A percentile compares a stretch with the other conserved stretches of the same genome.
Conservation (phyloP, 257 asterid species). For the Orobanche coerulescens region DNA sequence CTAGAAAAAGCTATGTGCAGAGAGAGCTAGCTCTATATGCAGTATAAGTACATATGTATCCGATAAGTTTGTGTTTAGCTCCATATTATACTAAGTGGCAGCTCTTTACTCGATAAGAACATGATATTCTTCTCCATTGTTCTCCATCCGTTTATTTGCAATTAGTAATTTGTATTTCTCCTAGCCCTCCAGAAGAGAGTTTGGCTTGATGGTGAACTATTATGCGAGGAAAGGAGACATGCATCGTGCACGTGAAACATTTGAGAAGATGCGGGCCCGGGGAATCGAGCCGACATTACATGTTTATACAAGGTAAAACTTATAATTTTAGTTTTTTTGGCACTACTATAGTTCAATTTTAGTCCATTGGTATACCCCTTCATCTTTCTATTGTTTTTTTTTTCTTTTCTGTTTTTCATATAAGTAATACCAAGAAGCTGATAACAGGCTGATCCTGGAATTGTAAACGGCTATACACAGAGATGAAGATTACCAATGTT, state of each 20-base stretch:
- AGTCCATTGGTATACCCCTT: neutral
- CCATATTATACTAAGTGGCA: neutral
- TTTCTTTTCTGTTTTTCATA: too few relatives aligned
- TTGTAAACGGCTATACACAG: constrained; percentile 10
- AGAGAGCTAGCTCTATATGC: too few relatives aligned
- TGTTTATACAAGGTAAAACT: constrained; percentile 78
- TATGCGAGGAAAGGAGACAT: constrained; percentile 93
- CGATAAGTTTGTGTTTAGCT: neutral
- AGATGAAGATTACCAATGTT: constrained; percentile 15
- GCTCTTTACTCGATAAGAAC: neutral
- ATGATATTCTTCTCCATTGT: neutral
- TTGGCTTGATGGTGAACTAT: constrained; percentile 85
- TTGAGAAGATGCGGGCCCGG: constrained; percentile 91
- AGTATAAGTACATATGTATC: neutral
- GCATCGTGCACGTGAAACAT: constrained; percentile 95
- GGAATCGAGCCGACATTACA: constrained; percentile 92
- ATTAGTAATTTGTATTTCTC: constrained; percentile 26
- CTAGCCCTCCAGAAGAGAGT: constrained; percentile 98
- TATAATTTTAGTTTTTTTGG: constrained; percentile 21
- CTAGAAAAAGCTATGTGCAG: neutral
- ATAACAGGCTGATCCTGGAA: too few relatives aligned
- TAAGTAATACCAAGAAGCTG: too few relatives aligned
- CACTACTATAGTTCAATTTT: constrained; percentile 15
- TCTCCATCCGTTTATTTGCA: constrained; percentile 1
- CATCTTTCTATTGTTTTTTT: too few relatives aligned